Evolutionary conservation across 2,329 filamentous ascomycete genomes (phyloP), one percentile per base, ranked within the genome.

Genomic region (Alternaria sp.): DNA sequence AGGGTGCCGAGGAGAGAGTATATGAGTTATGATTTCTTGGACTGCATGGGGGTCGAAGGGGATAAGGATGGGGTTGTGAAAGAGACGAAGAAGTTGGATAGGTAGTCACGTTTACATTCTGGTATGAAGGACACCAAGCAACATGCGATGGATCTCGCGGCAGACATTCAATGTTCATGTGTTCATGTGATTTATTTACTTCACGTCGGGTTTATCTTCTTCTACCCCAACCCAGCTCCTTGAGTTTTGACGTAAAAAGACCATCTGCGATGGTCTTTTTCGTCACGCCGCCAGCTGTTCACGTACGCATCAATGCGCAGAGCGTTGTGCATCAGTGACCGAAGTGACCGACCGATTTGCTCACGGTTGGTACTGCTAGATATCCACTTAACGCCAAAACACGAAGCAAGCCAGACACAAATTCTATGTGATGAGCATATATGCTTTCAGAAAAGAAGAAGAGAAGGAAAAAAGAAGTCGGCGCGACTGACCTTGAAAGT

Each of bases 11-110:
- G 60, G 41, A 63, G 66, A 26, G 57, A 67, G 34, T 72, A 71
- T 51, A 66, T 61, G 60, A 64, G 69, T 51, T 68, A 70, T 42
- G 69, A 73, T 58, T 46, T 54, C 31, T 48, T 67, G 54, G 54
- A 70, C 31, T 73, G 69, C 36, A 54, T 72, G 52, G 29, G 29
- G 2, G 26, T 62, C 5, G 39, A 56, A 5, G 52, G 50, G 17
- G 26, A 21, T 3, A 14, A 7, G 14, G 31, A 31, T 7, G 41
- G 41, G 26, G 24, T 46, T n/a, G 24, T 54, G 13, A 33, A 39
- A 5, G 17, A 46, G 4, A 17, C 39, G 14, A 17, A 6, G 21
- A 28, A 10, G 17, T 29, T 53, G 10, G 21, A 4, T 26, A 13
- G 13, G 29, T 53, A 53, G 39, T 23, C 9, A 9, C 5, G 11